phyloP scores from a whole-genome alignment of 176 grass and related monocot species.

The Paspalum notatum region DNA sequence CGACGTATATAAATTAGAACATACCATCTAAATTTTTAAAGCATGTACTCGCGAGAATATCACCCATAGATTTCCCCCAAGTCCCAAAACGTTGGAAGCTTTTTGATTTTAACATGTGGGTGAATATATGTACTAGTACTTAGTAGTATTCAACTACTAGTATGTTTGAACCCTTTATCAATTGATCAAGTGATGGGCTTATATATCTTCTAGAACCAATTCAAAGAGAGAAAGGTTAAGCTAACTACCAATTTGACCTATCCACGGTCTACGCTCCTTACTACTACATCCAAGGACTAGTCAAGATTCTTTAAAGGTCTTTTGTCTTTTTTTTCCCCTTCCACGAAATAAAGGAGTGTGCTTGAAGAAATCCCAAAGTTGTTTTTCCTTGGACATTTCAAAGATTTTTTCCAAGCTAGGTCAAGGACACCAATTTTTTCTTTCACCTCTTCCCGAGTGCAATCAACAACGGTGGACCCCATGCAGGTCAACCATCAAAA shows the following conservation, averaged over 20 bases:
- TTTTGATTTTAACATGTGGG: too few relatives aligned
- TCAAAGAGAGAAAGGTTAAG: slow-evolving; percentile 5
- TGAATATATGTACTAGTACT: too few relatives aligned
- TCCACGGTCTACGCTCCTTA: not conserved
- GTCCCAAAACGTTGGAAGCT: too few relatives aligned
- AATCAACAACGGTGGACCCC: not conserved
- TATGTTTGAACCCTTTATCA: not conserved
- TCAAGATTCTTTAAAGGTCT: slow-evolving; percentile 24
- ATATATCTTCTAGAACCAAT: slow-evolving; percentile 13
- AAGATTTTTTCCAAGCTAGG: slow-evolving; percentile 31
- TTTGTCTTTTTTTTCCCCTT: slow-evolving; percentile 2
- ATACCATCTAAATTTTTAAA: too few relatives aligned
- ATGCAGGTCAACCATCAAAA: not conserved
- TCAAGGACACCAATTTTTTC: slow-evolving; percentile 18
- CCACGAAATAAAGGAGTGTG: not conserved
- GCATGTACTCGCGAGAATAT: too few relatives aligned
- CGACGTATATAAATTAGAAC: too few relatives aligned
- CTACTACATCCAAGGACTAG: not conserved
- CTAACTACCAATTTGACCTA: slow-evolving; percentile 6
- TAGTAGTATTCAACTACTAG: not conserved
- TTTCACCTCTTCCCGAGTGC: not conserved
- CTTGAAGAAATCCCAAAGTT: not conserved
- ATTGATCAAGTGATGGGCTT: slow-evolving; percentile 1
- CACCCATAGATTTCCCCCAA: too few relatives aligned
- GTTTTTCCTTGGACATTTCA: slow-evolving; percentile 20